Evolutionary conservation across 2,329 filamentous ascomycete species (phyloP), one percentile per base, ranked within the genome.

Genomic region (Paraconiothyrium brasiliense): DNA sequence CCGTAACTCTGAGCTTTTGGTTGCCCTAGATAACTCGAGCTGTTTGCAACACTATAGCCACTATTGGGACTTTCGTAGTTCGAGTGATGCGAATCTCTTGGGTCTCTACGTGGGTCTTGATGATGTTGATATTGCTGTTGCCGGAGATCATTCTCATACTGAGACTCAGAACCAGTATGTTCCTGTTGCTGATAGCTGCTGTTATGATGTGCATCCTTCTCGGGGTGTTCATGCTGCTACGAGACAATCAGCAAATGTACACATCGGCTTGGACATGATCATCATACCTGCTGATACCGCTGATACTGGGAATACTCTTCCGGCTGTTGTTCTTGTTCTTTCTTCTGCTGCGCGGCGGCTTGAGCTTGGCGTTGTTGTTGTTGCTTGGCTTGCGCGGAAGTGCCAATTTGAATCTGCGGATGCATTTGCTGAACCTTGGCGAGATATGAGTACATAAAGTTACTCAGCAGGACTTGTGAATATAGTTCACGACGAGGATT

Each of bases 391-490:
- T 91, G 89, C 16, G 85, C 83, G 55, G 91, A 94, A 39, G 91
- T 87, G n/a, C 92, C 92, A 47, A 97, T 90, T 72, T 96, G 92
- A 81, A 97, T 92, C 74, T 97, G 92, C 47, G 95, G 95, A 78
- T 99, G 95, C 92, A 97, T 97, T 73, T 96, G 93, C 80, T 99
- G 95, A 49, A 99, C 95, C 79, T 98, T 99, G 64, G 95, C 95
- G 67, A 99, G 86, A 78, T 99, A 99, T 60, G 93, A 95, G 82
- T 99, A 99, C 95, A 99, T 99, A 80, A 99, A 99, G 78, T 99
- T 99, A 80, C 94, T 97, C 68, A 99, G 86, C 61, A 99, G 84
- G 24, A 99, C 95, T 79, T 99, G 95, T 62, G 94, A 97, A 75
- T 97, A 91, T 55, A 99, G 82, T 44, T 94, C 92, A 59, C 95